Evolutionary conservation across 176 grass and related monocot genomes (phyloP), one percentile per base, ranked within the genome.

Genomic region (Oryza brachyantha): DNA sequence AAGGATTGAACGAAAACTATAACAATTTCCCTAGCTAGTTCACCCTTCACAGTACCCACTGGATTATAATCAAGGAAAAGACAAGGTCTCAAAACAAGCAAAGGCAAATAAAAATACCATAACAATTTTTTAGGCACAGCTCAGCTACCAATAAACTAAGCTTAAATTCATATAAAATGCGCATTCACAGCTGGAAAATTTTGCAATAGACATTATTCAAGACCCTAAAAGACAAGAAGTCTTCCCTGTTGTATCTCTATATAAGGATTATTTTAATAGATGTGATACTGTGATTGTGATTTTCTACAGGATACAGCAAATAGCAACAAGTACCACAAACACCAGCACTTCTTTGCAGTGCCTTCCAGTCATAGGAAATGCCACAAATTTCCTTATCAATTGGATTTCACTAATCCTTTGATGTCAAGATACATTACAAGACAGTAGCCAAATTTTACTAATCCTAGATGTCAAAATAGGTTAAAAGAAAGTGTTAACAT

Each of bases 1-100:
- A 81, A 64, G 10, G 34, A 76, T 41, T 58, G 3, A 1, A 84
- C 12, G 10, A 76, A 52, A 27, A 35, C 32, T 70, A 70, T 76
- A 26, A 31, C 24, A n/a, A n/a, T 63, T 13, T 32, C 32, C 0
- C 12, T 8, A 39, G 42, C 3, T 66, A 54, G 22, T 31, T n/a
- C n/a, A n/a, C n/a, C 7, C 25, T 70, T 24, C 22, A 19, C 9
- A 64, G 41, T 29, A 11, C 17, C 45, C 63, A 73, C 46, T 64
- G 39, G 27, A 63, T 19, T 77, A 31, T 63, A 22, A 7, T 63
- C 22, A 11, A 45, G 13, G 46, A 62, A 43, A 43, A 62, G 7
- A 19, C 73, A 76, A 76, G 7, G 52, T 10, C 8, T 6, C 46
- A 50, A 21, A 8, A 52, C 6, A 14, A 61, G 7, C 55, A 41